Base-by-base conservation (phyloP, 306 rosid species). In the Fragaria nilgerrensis region DNA sequence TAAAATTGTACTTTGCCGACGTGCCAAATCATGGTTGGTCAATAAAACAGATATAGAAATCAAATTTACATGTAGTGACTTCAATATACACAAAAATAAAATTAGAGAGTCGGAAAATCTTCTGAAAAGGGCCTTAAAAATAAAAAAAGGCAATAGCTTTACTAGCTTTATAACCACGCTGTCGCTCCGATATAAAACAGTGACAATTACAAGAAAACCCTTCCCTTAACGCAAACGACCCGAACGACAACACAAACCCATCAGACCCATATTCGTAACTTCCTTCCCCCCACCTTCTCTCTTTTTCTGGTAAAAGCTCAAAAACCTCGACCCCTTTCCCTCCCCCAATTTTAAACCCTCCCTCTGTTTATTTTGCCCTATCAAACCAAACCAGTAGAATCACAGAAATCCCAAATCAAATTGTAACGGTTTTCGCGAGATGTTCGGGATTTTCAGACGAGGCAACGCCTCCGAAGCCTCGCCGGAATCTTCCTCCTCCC, bases 341-440 rank as follows among this genome's bases (percentile, higher is more conserved):
- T 87, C 87, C 88, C 73, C 87, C 85, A 82, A 83, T 66, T 92
- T 87, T 78, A 78, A 87, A 88, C 86, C 89, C 71, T 66, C 52
- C 0, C 20, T 17, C 9, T 55, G 5, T 68, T 55, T 43, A 2
- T 7, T 58, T 63, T 49, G 67, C 77, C 27, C 71, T 49, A 25
- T 5, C 14, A 17, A 39, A 11, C 19, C 20, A n/a, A 72, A 66
- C 49, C 27, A 20, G 50, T 53, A 79, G 27, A 25, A 44, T 44
- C 48, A 11, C 48, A 49, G 52, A 43, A 49, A 1, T 5, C n/a
- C n/a, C 20, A 16, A 16, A 49, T 49, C n/a, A 5, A 49, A 49
- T 49, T 27, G 9, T 16, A 59, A 53, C 16, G 12, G n/a, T 53
- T 32, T 32, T 1, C 29, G 32, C 17, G 48, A 22, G 76, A 94